Percentiles rank a stretch among this genome's conserved stretches.
Conservation (phyloP, 2,329 filamentous ascomycete species). For the Dactylellina drechsleri region DNA sequence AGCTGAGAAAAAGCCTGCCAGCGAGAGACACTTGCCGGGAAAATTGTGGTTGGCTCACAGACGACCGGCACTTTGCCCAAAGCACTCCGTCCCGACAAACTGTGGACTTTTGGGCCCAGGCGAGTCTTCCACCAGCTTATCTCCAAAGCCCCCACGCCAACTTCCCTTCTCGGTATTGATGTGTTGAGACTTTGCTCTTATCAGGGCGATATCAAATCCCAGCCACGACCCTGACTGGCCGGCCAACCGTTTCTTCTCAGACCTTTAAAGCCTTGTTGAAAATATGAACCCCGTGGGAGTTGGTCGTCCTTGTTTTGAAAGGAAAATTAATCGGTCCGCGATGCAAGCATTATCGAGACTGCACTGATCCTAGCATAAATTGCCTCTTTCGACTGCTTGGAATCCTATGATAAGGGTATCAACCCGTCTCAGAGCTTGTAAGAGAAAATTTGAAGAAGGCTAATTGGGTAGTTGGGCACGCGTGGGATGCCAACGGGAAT, state of each 20-base stretch:
- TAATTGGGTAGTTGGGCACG: no score
- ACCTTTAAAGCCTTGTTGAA: no score
- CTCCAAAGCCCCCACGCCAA: constrained; percentile 33
- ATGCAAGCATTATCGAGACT: no score
- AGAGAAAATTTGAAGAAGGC: no score
- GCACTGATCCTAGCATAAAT: no score
- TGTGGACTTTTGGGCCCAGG: constrained; percentile 5
- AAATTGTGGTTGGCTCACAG: constrained; percentile 27
- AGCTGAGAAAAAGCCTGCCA: constrained; percentile 18
- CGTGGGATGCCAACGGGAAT: no score
- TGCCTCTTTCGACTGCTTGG: no score
- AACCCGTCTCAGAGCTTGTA: no score
- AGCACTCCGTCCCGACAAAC: constrained; percentile 35
- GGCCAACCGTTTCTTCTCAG: neutral
- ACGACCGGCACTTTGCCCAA: constrained; percentile 21
- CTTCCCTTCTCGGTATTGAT: constrained; percentile 43
- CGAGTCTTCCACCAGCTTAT: constrained; percentile 30
- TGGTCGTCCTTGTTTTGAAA: no score
- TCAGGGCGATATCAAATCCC: constrained; percentile 10
- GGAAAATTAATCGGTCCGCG: no score
- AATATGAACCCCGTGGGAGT: no score
- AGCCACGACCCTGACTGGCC: neutral
- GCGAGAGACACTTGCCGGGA: neutral
- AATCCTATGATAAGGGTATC: no score
- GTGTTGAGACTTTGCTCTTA: constrained; percentile 35